Evolutionary conservation across 108 stramenopile species (phyloP).

Genomic region (Cyclotella atomus): DNA sequence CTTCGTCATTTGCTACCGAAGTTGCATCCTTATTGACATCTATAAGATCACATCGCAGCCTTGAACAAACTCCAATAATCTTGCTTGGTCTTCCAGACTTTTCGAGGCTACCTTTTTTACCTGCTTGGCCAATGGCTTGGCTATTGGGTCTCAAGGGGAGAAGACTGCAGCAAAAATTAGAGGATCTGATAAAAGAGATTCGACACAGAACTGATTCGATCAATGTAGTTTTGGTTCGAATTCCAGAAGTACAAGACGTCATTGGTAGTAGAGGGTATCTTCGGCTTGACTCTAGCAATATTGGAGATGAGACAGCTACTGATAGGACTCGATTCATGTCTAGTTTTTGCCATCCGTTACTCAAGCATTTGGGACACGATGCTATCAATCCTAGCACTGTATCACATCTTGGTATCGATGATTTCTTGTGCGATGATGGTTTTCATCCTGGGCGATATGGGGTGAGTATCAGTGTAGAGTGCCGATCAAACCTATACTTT

Average conservation of each 20-base stretch:
- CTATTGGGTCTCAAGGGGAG: conserved; percentile 15
- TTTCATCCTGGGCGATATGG: conserved; percentile 31
- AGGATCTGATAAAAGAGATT: neutral
- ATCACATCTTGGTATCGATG: conserved; percentile 16
- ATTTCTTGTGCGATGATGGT: conserved; percentile 31
- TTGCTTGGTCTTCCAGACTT: conserved; percentile 29
- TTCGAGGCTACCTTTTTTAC: conserved; percentile 31
- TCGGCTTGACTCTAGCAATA: neutral
- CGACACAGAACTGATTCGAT: no score
- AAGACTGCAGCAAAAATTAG: conserved; percentile 11
- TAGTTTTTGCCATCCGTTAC: conserved; percentile 25
- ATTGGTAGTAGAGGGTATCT: conserved; percentile 14
- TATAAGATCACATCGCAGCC: conserved; percentile 2
- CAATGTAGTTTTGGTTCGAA: neutral
- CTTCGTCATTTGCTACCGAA: conserved; percentile 18
- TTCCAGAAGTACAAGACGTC: conserved; percentile 20
- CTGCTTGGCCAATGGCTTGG: conserved; percentile 28
- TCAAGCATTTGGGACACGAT: conserved; percentile 24
- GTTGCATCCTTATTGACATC: conserved; percentile 12
- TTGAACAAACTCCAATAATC: conserved; percentile 22
- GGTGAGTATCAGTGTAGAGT: no score
- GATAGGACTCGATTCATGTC: neutral
- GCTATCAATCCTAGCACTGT: neutral
- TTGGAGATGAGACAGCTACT: neutral
- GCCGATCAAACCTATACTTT: no score